phyloP scores from a whole-genome alignment of 495 filamentous ascomycete species.

The Chaetomium fimeti region DNA sequence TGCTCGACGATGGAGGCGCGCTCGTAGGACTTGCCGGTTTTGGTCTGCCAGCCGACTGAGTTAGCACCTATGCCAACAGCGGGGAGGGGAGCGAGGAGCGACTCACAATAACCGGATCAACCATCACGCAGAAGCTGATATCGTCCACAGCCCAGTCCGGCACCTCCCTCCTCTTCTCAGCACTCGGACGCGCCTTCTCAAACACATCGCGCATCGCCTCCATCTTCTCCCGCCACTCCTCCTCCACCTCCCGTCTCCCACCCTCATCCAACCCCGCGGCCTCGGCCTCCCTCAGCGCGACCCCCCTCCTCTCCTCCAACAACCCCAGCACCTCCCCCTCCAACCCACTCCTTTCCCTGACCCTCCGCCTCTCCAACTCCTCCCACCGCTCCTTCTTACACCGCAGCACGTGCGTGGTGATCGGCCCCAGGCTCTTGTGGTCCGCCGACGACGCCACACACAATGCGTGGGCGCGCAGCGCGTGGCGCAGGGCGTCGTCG shows the following conservation, averaged over 20 bases:
- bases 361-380: conserved; percentile 49
- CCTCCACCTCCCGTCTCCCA: conserved; percentile 49
- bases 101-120: conserved; percentile 79
- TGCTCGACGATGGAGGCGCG: conserved; percentile 84
- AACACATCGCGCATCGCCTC: conserved; percentile 59
- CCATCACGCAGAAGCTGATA: conserved; percentile 89
- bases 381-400: conserved; percentile 80
- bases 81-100: neutral
- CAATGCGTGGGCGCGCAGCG: conserved; percentile 68
- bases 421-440: conserved; percentile 59
- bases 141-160: conserved; percentile 87
- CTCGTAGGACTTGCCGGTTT: conserved; percentile 85
- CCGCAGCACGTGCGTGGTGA: conserved; percentile 66
- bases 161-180: conserved; percentile 62
- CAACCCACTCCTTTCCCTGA: conserved; percentile 50
- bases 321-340: conserved; percentile 53
- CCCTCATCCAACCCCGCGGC: conserved; percentile 41
- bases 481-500: conserved; percentile 69
- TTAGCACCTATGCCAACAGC: neutral
- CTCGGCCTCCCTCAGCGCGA: conserved; percentile 25
- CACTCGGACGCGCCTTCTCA: conserved; percentile 51
- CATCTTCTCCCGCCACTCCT: conserved; percentile 60
- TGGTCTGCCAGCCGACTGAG: conserved; percentile 52
- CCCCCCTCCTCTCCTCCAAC: conserved; percentile 37
- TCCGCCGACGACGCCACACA: conserved; percentile 60